Evolutionary conservation across 192 early-diverging fungal genomes (phyloP), one percentile per base, ranked within the genome.

Genomic region (Spizellomyces punctatus): DNA sequence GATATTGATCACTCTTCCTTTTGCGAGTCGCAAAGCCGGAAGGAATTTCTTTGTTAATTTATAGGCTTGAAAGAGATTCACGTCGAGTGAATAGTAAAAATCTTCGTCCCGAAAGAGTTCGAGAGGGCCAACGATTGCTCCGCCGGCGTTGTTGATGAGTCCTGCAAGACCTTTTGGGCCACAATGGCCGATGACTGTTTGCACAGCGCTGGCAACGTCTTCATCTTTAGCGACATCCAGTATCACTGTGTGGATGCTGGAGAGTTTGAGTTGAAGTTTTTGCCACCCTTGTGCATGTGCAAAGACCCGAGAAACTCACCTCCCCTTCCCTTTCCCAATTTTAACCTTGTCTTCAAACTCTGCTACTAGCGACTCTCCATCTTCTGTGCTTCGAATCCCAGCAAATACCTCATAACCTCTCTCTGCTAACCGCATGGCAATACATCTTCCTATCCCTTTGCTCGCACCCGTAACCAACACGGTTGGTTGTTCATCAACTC

Each of bases 1-100:
- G 14, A 85, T 72, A 69, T 85, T 85, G 19, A 85, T 62, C 58
- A 85, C 67, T 7, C 83, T 68, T 14, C 83, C 83, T 27, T 64
- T 63, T 46, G 56, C 46, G 69, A 43, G 12, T 58, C 59, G 59
- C 21, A 85, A 65, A n/a, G 78, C 43, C 1, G 79, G 79, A 63
- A 85, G 42, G 58, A 85, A 80, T 0, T 73, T 72, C 64, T 74
- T 64, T 8, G 69, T 73, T 22, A 85, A 70, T 12, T 69, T 67
- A 27, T 82, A 65, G n/a, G 79, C 75, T 5, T 78, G 80, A 19
- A 78, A 75, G 19, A 77, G 74, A 64, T 85, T 85, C 46, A 80
- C 78, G 63, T 85, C 74, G 43, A 78, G 80, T 43, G 61, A 52
- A 5, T 62, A 10, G 46, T 69, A 67, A 50, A 78, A 58, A 49